These are phyloP conservation scores for Fusarium secorum DNA, from an alignment of 2,329 filamentous ascomycete genomes.

Conservation along the genomic window DNA sequence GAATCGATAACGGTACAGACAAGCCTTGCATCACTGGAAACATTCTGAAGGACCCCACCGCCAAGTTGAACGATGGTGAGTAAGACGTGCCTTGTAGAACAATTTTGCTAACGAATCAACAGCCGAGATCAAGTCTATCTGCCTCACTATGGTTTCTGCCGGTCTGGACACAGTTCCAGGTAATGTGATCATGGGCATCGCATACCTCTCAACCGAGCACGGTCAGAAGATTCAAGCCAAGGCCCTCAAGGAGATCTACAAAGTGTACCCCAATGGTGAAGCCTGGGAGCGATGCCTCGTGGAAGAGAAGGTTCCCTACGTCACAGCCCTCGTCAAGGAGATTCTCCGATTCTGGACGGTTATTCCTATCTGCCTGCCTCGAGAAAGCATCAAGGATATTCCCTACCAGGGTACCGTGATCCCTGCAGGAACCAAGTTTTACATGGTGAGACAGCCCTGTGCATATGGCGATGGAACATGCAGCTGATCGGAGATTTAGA, in stretches of 20 bases:
- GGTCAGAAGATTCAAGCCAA: constrained; percentile 75
- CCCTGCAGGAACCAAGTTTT: constrained; percentile 79
- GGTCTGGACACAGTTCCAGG: constrained; percentile 83
- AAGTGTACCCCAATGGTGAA: constrained; percentile 75
- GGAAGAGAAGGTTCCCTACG: constrained; percentile 79
- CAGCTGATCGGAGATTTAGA: constrained; percentile 51
- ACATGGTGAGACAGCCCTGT: constrained; percentile 63
- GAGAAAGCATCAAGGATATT: constrained; percentile 76
- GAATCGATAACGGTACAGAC: constrained; percentile 51
- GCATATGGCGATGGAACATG: not conserved
- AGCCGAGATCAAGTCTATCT: constrained; percentile 83
- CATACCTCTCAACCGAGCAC: constrained; percentile 72
- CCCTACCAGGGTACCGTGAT: constrained; percentile 72
- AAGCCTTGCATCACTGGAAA: constrained; percentile 53
- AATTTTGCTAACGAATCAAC: not conserved
- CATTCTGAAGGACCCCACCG: constrained; percentile 64
- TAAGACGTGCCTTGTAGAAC: fast-evolving
- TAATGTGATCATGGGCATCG: constrained; percentile 81
- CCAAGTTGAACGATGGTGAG: constrained; percentile 49
- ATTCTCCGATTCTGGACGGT: constrained; percentile 81
- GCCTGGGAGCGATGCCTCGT: constrained; percentile 77
- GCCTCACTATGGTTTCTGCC: constrained; percentile 82
- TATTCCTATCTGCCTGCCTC: constrained; percentile 79
- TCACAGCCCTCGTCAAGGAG: constrained; percentile 82
- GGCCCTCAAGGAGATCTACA: constrained; percentile 74